A percentile compares a stretch with the other conserved stretches of the same genome.
Evolutionary conservation across 306 rosid species (phyloP).

Genomic region (Myrica gale): DNA sequence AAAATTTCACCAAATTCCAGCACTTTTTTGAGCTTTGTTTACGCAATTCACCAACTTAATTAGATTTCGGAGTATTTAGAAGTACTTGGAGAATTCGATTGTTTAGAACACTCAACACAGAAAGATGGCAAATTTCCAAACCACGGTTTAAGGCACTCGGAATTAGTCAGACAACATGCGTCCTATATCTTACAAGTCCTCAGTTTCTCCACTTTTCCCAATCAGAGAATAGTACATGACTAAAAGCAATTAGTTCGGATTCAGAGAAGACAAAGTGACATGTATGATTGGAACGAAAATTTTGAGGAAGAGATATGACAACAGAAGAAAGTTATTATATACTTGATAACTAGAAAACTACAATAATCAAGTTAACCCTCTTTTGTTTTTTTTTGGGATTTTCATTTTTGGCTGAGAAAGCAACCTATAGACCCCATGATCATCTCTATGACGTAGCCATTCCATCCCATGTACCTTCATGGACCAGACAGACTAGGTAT

Average conservation of each 20-base stretch:
- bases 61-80: background rate
- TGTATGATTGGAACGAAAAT: slow-evolving; percentile 21
- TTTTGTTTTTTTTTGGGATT: slow-evolving; percentile 21
- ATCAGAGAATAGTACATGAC: background rate
- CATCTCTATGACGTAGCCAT: slow-evolving; percentile 17
- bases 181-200: background rate
- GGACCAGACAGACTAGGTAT: slow-evolving; percentile 65
- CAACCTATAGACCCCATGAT: slow-evolving; percentile 22
- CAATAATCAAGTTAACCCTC: slow-evolving; percentile 19
- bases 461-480: slow-evolving; percentile 11
- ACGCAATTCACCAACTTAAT: slow-evolving; percentile 22
- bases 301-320: slow-evolving; percentile 15
- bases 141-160: background rate
- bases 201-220: background rate
- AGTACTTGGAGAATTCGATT: slow-evolving; percentile 7
- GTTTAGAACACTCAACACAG: background rate
- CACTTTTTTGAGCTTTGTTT: too few species aligned
- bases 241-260: background rate
- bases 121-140: background rate
- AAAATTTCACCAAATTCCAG: slow-evolving; percentile 12
- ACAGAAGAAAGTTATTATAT: slow-evolving; percentile 25
- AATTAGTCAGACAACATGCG: background rate
- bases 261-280: slow-evolving; percentile 11
- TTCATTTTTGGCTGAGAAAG: slow-evolving; percentile 35
- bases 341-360: slow-evolving; percentile 32